Percentiles rank a stretch among this genome's conserved stretches.
Conservation (phyloP, 768 basidiomycete species). For the Coprinopsis sp. region DNA sequence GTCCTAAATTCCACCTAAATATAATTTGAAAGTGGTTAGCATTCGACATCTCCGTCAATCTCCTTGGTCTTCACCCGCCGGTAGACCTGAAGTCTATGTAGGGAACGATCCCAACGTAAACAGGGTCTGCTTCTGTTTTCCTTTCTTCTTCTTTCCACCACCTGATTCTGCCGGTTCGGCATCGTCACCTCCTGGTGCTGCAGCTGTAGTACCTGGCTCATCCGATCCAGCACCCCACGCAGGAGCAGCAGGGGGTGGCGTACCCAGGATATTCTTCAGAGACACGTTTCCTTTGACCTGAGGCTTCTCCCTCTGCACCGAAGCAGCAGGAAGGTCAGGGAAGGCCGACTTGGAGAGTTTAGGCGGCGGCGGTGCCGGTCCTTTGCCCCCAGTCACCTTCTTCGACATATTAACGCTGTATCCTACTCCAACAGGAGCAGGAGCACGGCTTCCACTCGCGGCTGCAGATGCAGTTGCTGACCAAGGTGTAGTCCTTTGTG, state of each 20-base stretch:
- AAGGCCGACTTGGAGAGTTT: conserved; percentile 55
- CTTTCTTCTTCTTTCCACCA: conserved; percentile 66
- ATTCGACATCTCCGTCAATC: neutral
- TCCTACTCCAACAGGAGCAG: conserved; percentile 10
- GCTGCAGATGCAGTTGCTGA: conserved; percentile 34
- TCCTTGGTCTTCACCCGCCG: no score
- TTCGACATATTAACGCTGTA: neutral
- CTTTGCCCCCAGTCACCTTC: conserved; percentile 8
- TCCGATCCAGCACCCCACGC: conserved; percentile 35
- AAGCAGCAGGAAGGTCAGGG: conserved; percentile 59
- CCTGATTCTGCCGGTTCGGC: conserved; percentile 9
- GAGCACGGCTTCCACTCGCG: conserved; percentile 12
- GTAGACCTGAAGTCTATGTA: conserved; percentile 18
- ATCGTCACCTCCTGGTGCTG: neutral
- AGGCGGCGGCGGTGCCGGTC: conserved; percentile 30
- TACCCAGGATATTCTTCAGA: conserved; percentile 62
- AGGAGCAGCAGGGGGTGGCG: conserved; percentile 30
- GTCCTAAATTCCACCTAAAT: neutral
- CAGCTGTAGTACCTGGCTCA: conserved; percentile 27
- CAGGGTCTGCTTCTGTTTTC: conserved; percentile 80
- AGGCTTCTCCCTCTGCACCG: conserved; percentile 34
- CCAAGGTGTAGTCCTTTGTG: conserved; percentile 61
- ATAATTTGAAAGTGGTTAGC: neutral
- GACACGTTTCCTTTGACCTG: conserved; percentile 62
- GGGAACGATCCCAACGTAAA: conserved; percentile 61